Evolutionary conservation across 108 stramenopile species (phyloP).

Genomic region (Cyclotella choctawhatcheeana): DNA sequence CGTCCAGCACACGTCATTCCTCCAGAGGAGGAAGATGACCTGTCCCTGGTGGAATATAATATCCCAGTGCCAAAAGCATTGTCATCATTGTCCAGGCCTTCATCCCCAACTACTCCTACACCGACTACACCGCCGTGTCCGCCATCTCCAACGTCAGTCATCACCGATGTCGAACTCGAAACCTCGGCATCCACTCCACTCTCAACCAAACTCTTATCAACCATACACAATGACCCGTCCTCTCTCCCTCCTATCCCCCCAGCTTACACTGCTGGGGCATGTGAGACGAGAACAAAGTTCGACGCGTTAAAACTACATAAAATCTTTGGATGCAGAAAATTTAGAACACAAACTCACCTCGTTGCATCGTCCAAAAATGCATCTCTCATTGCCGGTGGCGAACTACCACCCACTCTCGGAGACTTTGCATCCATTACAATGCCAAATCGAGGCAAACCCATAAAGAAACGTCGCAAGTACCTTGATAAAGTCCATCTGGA

Average conservation of each 20-base stretch:
- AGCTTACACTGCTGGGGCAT: not conserved
- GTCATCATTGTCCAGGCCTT: not conserved
- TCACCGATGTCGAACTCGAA: not conserved
- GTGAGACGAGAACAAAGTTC: not conserved
- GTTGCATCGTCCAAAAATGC: slow-evolving; percentile 12
- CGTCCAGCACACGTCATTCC: slow-evolving; percentile 9
- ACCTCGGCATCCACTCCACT: no score
- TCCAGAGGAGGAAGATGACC: not conserved
- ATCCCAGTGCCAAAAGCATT: not conserved
- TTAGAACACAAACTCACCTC: not conserved
- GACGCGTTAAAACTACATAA: slow-evolving; percentile 1
- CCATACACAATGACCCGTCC: not conserved
- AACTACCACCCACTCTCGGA: slow-evolving; percentile 7
- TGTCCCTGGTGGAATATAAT: not conserved
- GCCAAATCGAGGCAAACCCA: slow-evolving; percentile 6
- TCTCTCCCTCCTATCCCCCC: not conserved
- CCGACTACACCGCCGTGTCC: not conserved
- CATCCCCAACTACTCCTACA: not conserved
- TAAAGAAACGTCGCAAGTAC: slow-evolving; percentile 9
- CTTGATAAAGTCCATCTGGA: slow-evolving; percentile 19
- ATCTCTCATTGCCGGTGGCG: slow-evolving; percentile 9
- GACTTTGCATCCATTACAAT: slow-evolving; percentile 9
- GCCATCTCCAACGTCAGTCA: not conserved
- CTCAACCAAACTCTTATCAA: not conserved
- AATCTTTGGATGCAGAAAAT: slow-evolving; percentile 7